Conservation (phyloP, 108 stramenopile species). For the Cyclotella cryptica region DNA sequence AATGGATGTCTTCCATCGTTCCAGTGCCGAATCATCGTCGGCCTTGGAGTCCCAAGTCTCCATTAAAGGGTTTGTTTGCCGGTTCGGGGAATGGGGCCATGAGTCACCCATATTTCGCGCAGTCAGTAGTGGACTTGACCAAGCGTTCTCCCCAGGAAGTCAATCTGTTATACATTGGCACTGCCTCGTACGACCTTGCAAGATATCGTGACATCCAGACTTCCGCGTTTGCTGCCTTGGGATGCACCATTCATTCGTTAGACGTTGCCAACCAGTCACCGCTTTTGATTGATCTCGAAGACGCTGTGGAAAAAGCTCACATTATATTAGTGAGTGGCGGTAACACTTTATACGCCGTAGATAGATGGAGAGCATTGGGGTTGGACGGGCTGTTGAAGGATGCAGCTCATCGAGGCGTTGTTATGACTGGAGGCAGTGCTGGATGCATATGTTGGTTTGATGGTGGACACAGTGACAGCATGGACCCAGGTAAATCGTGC, state of each 20-base stretch:
- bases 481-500: slow-evolving; percentile 46
- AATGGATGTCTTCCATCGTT: slow-evolving; percentile 7
- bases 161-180: slow-evolving; percentile 70
- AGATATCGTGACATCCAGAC: slow-evolving; percentile 56
- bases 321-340: slow-evolving; percentile 81
- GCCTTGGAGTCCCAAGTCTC: slow-evolving; percentile 21
- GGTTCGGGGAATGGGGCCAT: slow-evolving; percentile 65
- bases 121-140: slow-evolving; percentile 53
- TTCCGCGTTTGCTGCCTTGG: slow-evolving; percentile 41
- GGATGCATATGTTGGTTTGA: slow-evolving; percentile 93
- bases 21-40: slow-evolving; percentile 41
- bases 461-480: slow-evolving; percentile 73
- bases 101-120: slow-evolving; percentile 53
- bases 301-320: slow-evolving; percentile 59
- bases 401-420: slow-evolving; percentile 55
- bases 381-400: slow-evolving; percentile 57
- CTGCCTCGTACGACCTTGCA: slow-evolving; percentile 73
- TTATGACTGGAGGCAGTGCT: slow-evolving; percentile 80
- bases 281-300: slow-evolving; percentile 37
- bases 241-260: slow-evolving; percentile 36
- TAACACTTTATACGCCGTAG: slow-evolving; percentile 86
- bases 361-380: slow-evolving; percentile 75
- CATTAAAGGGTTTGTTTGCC: slow-evolving; percentile 60
- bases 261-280: slow-evolving; percentile 44
- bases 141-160: slow-evolving; percentile 26